Base-by-base conservation (phyloP, 345 rosid genomes). In the Eucalyptus curtisii region DNA sequence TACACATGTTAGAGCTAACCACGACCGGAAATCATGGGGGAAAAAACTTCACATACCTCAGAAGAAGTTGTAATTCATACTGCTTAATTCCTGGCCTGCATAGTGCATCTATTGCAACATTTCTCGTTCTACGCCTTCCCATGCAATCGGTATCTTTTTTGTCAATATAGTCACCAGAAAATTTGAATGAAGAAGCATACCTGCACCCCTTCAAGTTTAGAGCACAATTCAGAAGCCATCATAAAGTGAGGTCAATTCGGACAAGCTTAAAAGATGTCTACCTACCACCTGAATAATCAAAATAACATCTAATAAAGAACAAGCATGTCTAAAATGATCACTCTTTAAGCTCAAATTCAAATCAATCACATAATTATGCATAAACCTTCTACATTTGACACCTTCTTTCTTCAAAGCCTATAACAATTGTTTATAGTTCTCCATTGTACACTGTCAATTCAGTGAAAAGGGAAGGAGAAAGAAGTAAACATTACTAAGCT, bases 141-240 rank as follows among this genome's bases (percentile, higher is more conserved):
- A 93, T 93, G 91, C 84, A 12, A 90, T 98, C 98, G 66, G 91
- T 68, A 86, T 88, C 90, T 91, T 88, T 96, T 89, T 93, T 90
- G 92, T 98, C 99, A 79, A 93, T 89, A 90, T 93, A 92, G 90
- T 96, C 95, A 90, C 98, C 98, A 87, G 96, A 88, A 94, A 94
- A 97, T 86, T 97, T 95, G 90, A 97, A 97, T 48, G 99, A 94
- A 80, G 98, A 95, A 90, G 99, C 98, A 93, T 98, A 98, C 91
- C 99, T 98, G 89, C 92, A 92, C 66, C 87, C 90, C 9, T 61
- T 24, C 89, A 89, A n/a, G 81, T 37, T 44, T 24, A 61, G 57
- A 81, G 40, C 17, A 88, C 57, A 87, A 44, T 49, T 64, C 85
- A 68, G 86, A 87, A 90, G 91, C 61, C 86, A 89, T 91, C 81